Conservation (phyloP, 163 green algal genomes). For the Prototheca stagnorum region DNA sequence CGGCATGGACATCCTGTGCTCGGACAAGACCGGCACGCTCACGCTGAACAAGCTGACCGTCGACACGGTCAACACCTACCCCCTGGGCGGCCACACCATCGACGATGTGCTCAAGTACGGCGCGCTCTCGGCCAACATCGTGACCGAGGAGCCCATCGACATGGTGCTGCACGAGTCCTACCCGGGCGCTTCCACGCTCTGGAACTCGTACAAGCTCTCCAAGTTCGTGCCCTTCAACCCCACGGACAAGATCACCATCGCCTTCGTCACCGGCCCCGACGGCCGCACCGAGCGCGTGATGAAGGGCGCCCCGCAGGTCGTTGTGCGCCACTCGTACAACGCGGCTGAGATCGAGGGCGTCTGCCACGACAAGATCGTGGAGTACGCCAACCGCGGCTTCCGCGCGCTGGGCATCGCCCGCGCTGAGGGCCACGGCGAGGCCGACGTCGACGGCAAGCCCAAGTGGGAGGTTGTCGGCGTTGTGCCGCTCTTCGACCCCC, state of each 20-base stretch:
- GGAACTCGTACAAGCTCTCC: slow-evolving; percentile 25
- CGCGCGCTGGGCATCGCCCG: slow-evolving; percentile 58
- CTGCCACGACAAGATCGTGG: slow-evolving; percentile 61
- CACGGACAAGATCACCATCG: slow-evolving; percentile 71
- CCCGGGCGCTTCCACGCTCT: slow-evolving; percentile 19
- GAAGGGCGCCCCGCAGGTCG: slow-evolving; percentile 75
- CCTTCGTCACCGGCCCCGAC: slow-evolving; percentile 25
- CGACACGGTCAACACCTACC: slow-evolving; percentile 14
- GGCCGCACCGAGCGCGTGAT: slow-evolving; percentile 46
- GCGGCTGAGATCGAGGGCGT: slow-evolving; percentile 29
- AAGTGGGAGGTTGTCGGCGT: slow-evolving; percentile 52
- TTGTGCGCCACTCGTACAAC: slow-evolving; percentile 51
- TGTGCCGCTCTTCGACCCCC: slow-evolving; percentile 68
- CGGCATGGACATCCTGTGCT: slow-evolving; percentile 75
- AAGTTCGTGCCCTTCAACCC: slow-evolving; percentile 83
- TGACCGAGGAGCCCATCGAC: slow-evolving; percentile 71
- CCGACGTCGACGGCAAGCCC: slow-evolving; percentile 11
- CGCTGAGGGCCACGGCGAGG: slow-evolving; percentile 33
- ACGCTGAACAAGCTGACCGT: slow-evolving; percentile 55
- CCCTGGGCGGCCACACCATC: slow-evolving; percentile 9
- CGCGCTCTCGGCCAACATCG: slow-evolving; percentile 49
- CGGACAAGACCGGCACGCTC: slow-evolving; percentile 75
- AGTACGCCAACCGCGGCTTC: slow-evolving; percentile 68
- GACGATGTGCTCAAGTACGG: slow-evolving; percentile 41
- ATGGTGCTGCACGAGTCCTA: slow-evolving; percentile 61